Conservation (phyloP, 768 basidiomycete species). For the Lactarius vividus region DNA sequence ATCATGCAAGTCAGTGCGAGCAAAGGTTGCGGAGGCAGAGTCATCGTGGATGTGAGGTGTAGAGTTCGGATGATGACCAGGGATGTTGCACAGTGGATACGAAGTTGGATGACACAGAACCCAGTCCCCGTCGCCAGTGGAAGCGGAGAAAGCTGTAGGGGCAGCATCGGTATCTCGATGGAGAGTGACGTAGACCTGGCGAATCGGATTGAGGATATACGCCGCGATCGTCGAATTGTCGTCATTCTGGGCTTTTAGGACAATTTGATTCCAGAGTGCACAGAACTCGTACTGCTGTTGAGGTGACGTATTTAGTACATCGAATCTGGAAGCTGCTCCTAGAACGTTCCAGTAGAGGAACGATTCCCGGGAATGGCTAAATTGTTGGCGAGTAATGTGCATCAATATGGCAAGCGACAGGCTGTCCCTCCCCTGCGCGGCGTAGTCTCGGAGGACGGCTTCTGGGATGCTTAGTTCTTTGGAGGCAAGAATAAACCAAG, state of each 20-base stretch:
- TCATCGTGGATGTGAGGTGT: too few relatives aligned
- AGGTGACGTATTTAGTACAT: not conserved
- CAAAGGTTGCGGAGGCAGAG: too few relatives aligned
- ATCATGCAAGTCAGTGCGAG: too few relatives aligned
- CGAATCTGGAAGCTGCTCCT: not conserved
- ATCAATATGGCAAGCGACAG: not conserved
- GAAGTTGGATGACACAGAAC: too few relatives aligned
- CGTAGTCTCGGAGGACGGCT: not conserved
- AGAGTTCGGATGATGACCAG: too few relatives aligned
- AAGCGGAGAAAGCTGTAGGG: too few relatives aligned
- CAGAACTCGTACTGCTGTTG: not conserved
- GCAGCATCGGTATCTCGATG: too few relatives aligned
- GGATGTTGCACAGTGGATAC: too few relatives aligned
- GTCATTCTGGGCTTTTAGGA: not conserved
- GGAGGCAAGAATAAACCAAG: not conserved
- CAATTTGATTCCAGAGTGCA: not conserved
- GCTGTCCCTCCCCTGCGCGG: not conserved
- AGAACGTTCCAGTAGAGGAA: too few relatives aligned
- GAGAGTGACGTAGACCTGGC: too few relatives aligned
- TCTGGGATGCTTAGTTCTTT: not conserved
- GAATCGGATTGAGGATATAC: too few relatives aligned
- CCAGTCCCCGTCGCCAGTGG: rapidly evolving
- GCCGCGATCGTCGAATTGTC: rapidly evolving
- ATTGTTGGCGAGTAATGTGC: not conserved
- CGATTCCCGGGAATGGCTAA: not conserved